phyloP scores from a whole-genome alignment of 306 rosid genomes.

The Lathyrus sativus region DNA sequence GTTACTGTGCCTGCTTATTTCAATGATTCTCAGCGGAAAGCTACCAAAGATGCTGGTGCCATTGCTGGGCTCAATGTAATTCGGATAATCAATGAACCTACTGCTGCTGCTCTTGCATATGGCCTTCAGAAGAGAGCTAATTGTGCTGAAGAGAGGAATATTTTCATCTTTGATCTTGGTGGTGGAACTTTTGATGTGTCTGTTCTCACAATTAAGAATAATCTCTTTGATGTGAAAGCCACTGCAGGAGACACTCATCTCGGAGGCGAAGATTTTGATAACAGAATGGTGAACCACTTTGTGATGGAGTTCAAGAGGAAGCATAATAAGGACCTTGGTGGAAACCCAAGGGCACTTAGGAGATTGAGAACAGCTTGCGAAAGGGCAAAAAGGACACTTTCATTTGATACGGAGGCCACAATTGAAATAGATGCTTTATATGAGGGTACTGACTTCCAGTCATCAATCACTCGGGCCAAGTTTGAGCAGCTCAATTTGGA shows the following conservation, averaged over 20 bases:
- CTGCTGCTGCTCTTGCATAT: constrained; percentile 63
- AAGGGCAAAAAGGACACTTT: constrained; percentile 23
- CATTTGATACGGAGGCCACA: neutral
- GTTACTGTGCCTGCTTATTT: constrained; percentile 64
- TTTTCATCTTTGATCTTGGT: constrained; percentile 40
- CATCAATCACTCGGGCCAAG: constrained; percentile 11
- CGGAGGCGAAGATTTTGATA: constrained; percentile 43
- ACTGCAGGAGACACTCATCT: constrained; percentile 40
- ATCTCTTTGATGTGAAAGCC: constrained; percentile 20
- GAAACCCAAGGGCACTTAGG: constrained; percentile 16
- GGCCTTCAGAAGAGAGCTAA: constrained; percentile 55
- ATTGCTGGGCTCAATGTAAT: constrained; percentile 46
- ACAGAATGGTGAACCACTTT: constrained; percentile 37
- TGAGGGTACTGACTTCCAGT: neutral
- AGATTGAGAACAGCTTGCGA: constrained; percentile 27
- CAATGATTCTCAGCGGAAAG: constrained; percentile 48
- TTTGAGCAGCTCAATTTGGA: constrained; percentile 21
- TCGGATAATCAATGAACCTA: constrained; percentile 48
- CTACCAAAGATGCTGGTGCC: constrained; percentile 39
- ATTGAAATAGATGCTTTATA: constrained; percentile 12
- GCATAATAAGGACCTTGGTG: constrained; percentile 22
- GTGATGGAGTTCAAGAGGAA: constrained; percentile 29
- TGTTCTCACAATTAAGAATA: constrained; percentile 45
- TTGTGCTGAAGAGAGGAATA: constrained; percentile 37
- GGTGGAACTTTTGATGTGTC: constrained; percentile 71